Conservation (phyloP, 352 stramenopile genomes). For the Globisporangium iwayamae region DNA sequence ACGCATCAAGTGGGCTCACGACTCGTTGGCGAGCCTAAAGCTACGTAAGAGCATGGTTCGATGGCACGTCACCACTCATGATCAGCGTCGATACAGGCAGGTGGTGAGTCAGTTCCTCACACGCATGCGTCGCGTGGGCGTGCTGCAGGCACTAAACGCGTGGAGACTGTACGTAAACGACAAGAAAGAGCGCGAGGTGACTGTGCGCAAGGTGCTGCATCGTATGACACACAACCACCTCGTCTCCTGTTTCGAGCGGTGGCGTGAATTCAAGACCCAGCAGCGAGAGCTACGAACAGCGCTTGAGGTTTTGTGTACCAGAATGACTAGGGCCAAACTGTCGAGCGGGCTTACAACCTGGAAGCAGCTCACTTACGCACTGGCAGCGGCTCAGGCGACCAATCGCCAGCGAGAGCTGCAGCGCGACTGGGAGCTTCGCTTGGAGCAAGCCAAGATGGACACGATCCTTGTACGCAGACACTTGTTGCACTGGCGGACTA, state of each 20-base stretch:
- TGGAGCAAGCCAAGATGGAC: constrained; percentile 22
- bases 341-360: neutral
- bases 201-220: constrained; percentile 26
- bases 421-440: constrained; percentile 21
- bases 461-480: constrained; percentile 21
- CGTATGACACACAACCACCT: constrained; percentile 30
- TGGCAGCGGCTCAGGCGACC: constrained; percentile 8
- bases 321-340: neutral
- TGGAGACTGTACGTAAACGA: constrained; percentile 30
- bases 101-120: constrained; percentile 6
- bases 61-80: constrained; percentile 4
- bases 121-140: constrained; percentile 31
- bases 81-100: neutral
- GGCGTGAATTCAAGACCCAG: constrained; percentile 10
- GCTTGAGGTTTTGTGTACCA: neutral
- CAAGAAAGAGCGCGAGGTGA: constrained; percentile 20
- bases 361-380: constrained; percentile 17
- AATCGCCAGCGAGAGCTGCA: constrained; percentile 23
- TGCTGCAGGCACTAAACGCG: constrained; percentile 44
- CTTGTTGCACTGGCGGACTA: constrained; percentile 24
- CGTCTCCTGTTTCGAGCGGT: constrained; percentile 19
- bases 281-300: neutral
- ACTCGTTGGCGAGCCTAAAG: neutral
- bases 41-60: neutral
- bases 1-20: neutral